Base-by-base conservation (phyloP, 2,329 filamentous ascomycete genomes). In the Nigrospora sphaerica region DNA sequence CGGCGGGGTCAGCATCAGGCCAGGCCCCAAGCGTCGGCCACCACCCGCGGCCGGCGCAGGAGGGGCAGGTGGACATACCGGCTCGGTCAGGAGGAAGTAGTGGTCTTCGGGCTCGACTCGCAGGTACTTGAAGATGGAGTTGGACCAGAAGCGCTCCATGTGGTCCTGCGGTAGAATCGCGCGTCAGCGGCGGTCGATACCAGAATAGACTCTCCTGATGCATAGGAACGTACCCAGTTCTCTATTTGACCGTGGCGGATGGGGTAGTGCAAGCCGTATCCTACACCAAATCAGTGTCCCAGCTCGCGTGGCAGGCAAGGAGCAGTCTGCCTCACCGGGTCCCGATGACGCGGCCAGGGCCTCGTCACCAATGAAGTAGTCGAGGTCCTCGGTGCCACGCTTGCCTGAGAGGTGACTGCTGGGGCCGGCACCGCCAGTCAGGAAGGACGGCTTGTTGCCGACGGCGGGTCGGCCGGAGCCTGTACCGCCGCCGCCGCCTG, bases 101-200 rank as follows among this genome's bases (percentile, higher is more conserved):
- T 98, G 93, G 65, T 98, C 93, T 72, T 98, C 93, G 31, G 93
- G 93, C 71, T 98, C 93, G 56, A 98, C 93, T 59, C 93, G 83
- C 45, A 98, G 80, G 64, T 98, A 98, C 69, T 98, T 98, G 81
- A 98, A 98, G 72, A 98, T 98, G 53, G 93, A 98, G 74, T 97
- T 97, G 56, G 95, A 97, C 93, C 93, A 98, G 74, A 97, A 98
- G 53, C 93, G 85, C 70, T 98, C 93, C 93, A 98, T 98, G 62
- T 96, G 88, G 70, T 98, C 93, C 88, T 93, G 56, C 6, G 45
- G 19, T 13, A 12, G 36, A 49, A 46, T 51, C 39, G 68, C 63
- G 31, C 39, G 31, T 28, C 37, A 16, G 23, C 16, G 19, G 19
- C 16, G 12, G 14, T 31, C 43, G 32, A 12, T 41, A 34, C 12